Base-by-base conservation (phyloP, 1,284 basidiomycete genomes). In the Hypsizygus ulmarius region DNA sequence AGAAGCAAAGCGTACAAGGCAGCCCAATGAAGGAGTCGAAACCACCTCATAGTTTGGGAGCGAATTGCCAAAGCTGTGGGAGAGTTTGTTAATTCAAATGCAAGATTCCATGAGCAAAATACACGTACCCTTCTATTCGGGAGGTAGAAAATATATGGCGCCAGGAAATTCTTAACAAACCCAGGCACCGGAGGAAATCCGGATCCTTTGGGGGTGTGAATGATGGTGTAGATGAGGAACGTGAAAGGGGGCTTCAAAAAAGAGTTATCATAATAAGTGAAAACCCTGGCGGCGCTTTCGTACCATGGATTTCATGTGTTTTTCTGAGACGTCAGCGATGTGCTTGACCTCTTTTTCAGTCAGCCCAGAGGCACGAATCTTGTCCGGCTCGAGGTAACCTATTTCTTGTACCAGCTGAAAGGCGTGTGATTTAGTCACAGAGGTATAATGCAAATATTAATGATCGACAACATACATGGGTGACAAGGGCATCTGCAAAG, bases 241-340 rank as follows among this genome's bases (percentile, higher is more conserved):
- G 54, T 54, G 10, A 41, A 39, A 9, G 51, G 49, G 6, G 56
- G 50, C 54, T 56, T 16, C 30, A 7, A 10, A 39, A 5, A 37
- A 15, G 12, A 39, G 10, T 41, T 41, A 10, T 37, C 15, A 27
- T 12, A 28, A 29, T 14, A 18, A 15, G 7, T 16, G 15, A 10
- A 27, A 27, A 15, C n/a, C 28, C 21, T 38, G 28, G 7, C 11
- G 28, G 14, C 14, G 16, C 25, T 12, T n/a, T 25, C 30, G 19
- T 14, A 55, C 55, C 54, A 57, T 55, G 7, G 51, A 49, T 39
- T 51, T 55, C 54, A 57, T 57, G 34, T 55, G 49, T 36, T 43
- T 53, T 28, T 52, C 54, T 5, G 54, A 51, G 18, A 53, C 49
- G 15, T 18, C 43, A 3, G 51, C 45, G 11, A 55, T 51, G 25